Base-by-base conservation (phyloP, 2,329 filamentous ascomycete species). In the Curvularia spicifera region DNA sequence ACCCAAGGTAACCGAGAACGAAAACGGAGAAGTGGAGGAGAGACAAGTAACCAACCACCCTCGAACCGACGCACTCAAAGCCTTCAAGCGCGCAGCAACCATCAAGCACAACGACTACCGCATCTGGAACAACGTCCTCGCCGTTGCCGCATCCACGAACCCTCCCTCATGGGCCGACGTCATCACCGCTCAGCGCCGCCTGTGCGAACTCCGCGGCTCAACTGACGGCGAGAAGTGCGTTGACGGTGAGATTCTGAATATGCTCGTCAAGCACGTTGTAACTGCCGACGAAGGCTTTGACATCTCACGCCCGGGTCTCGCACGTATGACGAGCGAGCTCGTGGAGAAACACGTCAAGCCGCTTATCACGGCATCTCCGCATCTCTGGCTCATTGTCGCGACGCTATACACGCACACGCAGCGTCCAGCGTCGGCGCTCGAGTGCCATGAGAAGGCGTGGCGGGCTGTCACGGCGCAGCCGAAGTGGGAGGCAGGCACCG, bases 101-200 rank as follows among this genome's bases (percentile, higher is more conserved):
- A 85, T 97, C 24, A 92, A 96, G 50, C 85, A 91, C 76, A 89
- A 93, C 68, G 94, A 94, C 78, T 91, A 90, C 84, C 88, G 91
- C 67, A 97, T 99, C 75, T 98, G 94, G 94, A 91, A 96, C 73
- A 99, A 99, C 70, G 89, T 98, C 15, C 85, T 99, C 56, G 95
- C 93, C 0, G 88, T 98, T 22, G 90, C 91, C 0, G 87, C 91
- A 0, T 90, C 91, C 1, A 85, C 95, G 28, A 84, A 83, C 0
- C 93, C 94, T 0, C 89, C 91, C 0, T 87, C 89, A 0, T 88
- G 92, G 71, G 76, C 82, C 0, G 92, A 97, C 61, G 86, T 97
- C 50, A 80, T 97, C 31, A 82, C 89, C 4, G 91, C 91, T 0
- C 84, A 95, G 58, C 85, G 84, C 40, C 87, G 89, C 60, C 83